These are phyloP conservation scores for Collariella sp. DNA, from an alignment of 495 filamentous ascomycete species.

Conservation along the genomic window DNA sequence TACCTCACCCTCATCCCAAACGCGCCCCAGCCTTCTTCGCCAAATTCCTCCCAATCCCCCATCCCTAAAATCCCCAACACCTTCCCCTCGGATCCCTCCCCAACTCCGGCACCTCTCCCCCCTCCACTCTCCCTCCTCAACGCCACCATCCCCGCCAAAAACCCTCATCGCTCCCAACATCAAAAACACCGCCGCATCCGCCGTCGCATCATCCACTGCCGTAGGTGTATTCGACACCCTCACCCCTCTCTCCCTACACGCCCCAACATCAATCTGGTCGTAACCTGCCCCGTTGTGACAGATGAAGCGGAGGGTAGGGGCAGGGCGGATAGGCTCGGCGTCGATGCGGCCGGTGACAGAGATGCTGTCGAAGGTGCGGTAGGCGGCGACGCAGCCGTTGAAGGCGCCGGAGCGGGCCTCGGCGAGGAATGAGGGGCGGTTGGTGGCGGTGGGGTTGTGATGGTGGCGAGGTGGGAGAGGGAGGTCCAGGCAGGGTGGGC, in stretches of 20 bases:
- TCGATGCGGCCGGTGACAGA: conserved; percentile 61
- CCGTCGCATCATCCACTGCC: conserved; percentile 72
- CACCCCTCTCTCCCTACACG: conserved; percentile 57
- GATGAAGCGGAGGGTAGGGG: conserved; percentile 66
- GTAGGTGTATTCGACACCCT: conserved; percentile 73
- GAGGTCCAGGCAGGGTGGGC: conserved; percentile 24
- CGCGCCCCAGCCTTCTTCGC: conserved; percentile 41
- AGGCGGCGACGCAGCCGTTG: conserved; percentile 57
- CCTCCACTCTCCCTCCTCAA: conserved; percentile 55
- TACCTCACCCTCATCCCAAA: conserved; percentile 65
- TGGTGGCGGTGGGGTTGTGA: conserved; percentile 21
- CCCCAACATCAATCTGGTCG: conserved; percentile 66
- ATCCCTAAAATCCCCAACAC: conserved; percentile 75
- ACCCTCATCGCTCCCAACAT: conserved; percentile 68
- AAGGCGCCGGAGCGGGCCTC: conserved; percentile 64
- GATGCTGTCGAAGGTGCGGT: conserved; percentile 67
- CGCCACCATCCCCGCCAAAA: conserved; percentile 55
- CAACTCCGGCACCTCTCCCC: conserved; percentile 36
- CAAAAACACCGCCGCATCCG: conserved; percentile 68
- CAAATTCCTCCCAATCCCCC: conserved; percentile 66
- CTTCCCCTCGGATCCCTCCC: conserved; percentile 66
- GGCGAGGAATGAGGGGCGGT: conserved; percentile 51
- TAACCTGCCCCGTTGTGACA: conserved; percentile 85
- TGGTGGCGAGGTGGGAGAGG: conserved; percentile 21
- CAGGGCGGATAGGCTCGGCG: conserved; percentile 51